Percentiles rank a stretch among this genome's conserved stretches.
phyloP scores from a whole-genome alignment of 2,329 filamentous ascomycete species.

The Decorospora gaudefroyi region DNA sequence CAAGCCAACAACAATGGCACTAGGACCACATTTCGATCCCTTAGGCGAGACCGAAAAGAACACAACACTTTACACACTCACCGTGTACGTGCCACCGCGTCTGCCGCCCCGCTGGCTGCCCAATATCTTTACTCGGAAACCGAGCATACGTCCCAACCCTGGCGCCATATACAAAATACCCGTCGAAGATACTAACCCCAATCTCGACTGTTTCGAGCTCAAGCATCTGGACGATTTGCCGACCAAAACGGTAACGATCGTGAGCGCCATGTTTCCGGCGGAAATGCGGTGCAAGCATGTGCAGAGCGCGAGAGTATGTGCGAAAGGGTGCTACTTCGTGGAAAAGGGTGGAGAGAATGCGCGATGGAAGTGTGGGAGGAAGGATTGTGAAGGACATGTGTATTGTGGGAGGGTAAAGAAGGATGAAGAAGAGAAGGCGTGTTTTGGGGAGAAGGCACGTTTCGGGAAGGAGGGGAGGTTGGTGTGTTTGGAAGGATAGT shows the following conservation, averaged over 20 bases:
- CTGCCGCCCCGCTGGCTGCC: conserved; percentile 26
- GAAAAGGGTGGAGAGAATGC: conserved; percentile 29
- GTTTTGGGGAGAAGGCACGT: conserved; percentile 43
- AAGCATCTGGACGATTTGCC: conserved; percentile 22
- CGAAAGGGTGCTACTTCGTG: conserved; percentile 33
- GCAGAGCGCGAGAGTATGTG: conserved; percentile 12
- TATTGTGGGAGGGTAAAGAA: conserved; percentile 23
- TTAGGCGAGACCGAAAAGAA: conserved; percentile 26
- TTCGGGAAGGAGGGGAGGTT: conserved; percentile 33
- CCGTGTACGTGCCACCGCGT: conserved; percentile 23
- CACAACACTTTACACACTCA: conserved; percentile 31
- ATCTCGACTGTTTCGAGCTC: conserved; percentile 19
- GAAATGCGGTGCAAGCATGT: conserved; percentile 34
- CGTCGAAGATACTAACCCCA: conserved; percentile 15
- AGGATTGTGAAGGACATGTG: conserved; percentile 37
- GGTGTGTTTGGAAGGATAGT: conserved; percentile 15
- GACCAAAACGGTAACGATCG: conserved; percentile 19
- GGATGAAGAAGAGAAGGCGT: conserved; percentile 18
- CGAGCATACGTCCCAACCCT: conserved; percentile 5
- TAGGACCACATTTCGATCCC: conserved; percentile 24
- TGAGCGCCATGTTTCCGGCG: conserved; percentile 18
- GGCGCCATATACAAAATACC: conserved; percentile 12
- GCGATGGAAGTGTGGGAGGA: conserved; percentile 22
- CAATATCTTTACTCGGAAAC: conserved; percentile 18
- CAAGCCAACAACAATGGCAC: background rate